Percentiles rank a stretch among this genome's conserved stretches.
phyloP scores from a whole-genome alignment of 805 yeast species.

The Cephaloascus fragrans region DNA sequence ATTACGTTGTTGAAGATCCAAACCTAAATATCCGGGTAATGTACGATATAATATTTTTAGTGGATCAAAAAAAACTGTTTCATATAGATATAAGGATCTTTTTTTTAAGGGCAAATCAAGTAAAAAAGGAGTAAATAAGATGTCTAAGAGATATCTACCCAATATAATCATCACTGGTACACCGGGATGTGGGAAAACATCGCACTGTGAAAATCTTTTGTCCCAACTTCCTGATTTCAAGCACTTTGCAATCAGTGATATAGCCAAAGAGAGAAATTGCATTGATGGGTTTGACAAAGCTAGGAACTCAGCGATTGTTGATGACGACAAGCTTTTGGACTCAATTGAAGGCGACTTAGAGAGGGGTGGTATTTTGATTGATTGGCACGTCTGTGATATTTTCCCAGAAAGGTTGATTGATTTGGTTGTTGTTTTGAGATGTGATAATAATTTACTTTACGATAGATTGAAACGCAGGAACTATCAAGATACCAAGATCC shows the following conservation, averaged over 20 bases:
- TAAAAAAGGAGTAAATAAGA: too few species aligned
- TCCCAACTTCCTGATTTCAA: slow-evolving; percentile 37
- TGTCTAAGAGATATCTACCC: slow-evolving; percentile 34
- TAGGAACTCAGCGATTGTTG: slow-evolving; percentile 81
- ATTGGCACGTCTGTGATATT: slow-evolving; percentile 96
- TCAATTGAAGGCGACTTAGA: slow-evolving; percentile 68
- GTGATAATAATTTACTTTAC: slow-evolving; percentile 61
- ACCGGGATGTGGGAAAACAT: slow-evolving; percentile 85
- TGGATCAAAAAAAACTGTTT: too few species aligned
- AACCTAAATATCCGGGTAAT: too few species aligned
- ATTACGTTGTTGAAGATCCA: too few species aligned
- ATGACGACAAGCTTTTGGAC: slow-evolving; percentile 84
- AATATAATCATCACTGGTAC: slow-evolving; percentile 92
- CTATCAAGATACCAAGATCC: slow-evolving; percentile 72
- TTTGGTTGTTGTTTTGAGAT: slow-evolving; percentile 78
- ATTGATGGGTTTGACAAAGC: slow-evolving; percentile 80
- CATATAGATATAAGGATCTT: too few species aligned
- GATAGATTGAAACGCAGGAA: slow-evolving; percentile 72
- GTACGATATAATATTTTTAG: too few species aligned
- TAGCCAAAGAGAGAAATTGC: slow-evolving; percentile 70
- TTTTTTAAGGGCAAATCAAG: too few species aligned
- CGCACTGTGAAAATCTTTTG: slow-evolving; percentile 56
- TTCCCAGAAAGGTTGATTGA: slow-evolving; percentile 92
- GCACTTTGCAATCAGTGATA: slow-evolving; percentile 63
- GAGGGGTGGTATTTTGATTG: slow-evolving; percentile 82